Base-by-base conservation (phyloP, 257 asterid species). In the Voacanga thouarsii region DNA sequence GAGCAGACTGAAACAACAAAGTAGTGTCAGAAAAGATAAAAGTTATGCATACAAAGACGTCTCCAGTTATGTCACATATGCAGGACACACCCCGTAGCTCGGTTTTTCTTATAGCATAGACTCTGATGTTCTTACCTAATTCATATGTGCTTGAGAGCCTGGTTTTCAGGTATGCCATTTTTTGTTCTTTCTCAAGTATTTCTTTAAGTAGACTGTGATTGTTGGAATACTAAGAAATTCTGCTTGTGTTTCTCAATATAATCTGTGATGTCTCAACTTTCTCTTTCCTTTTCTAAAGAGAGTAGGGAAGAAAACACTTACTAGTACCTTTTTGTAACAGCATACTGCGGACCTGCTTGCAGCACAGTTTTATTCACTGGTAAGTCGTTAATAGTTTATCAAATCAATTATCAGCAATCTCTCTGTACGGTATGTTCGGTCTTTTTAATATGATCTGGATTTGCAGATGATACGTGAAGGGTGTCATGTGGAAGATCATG, bases 341-440 rank as follows among this genome's bases (percentile, higher is more conserved):
- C 91, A 92, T 81, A 84, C 78, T n/a, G 99, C 98, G 2, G 99
- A 96, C 84, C 86, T 93, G 85, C 96, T 96, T 73, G 99, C 96
- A 41, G 84, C 90, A 44, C 99, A 96, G 81, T 96, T 84, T 85
- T 80, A 80, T 82, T 83, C 90, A 56, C 90, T 96, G 96, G 99
- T 92, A 90, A 72, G 91, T 79, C 75, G 12, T 12, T 19, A 23
- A 23, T 21, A 21, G 12, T 21, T 19, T 33, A 11, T 1, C 8
- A 41, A 21, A 68, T 41, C 51, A 41, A 41, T 68, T 68, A 68
- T 68, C 73, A 19, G 51, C 53, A 67, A 28, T 21, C 2, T 68
- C 28, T 76, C 45, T 39, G 45, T 60, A 28, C 12, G 39, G 33
- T 56, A 24, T 44, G 24, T 75, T 64, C 30, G 30, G 16, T 71